Evolutionary conservation across 192 early-diverging fungal species (phyloP), one percentile per base, ranked within the genome.

Genomic region (Pilaira anomala): DNA sequence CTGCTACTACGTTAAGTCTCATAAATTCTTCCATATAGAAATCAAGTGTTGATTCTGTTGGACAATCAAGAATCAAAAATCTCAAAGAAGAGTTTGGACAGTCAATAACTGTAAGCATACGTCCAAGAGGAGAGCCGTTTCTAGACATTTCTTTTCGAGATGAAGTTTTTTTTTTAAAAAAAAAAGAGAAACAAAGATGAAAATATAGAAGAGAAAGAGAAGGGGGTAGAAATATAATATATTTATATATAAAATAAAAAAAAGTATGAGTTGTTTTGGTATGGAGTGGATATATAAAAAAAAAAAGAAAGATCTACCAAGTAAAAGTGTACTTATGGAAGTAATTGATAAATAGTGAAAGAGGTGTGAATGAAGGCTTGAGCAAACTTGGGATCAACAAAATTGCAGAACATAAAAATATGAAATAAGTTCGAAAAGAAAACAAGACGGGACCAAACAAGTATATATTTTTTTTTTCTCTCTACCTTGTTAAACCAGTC

Each of bases 51-150:
- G 81, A 80, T 63, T 87, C 83, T 11, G 91, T 91, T 5, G 94
- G 94, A 56, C 93, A 95, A 72, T 95, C 93, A 65, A 95, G 85
- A 67, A 96, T 92, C 48, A 96, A 77, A 68, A 96, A 96, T 12
- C 89, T 81, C 49, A 92, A 73, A 45, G 76, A 78, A n/a, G 69
- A 74, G 69, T 72, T 67, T 13, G 75, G 79, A 18, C 75, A 75
- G 45, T 87, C 82, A 48, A 90, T 81, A 28, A 83, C 49, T 5
- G 83, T 85, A 56, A 90, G 72, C 56, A 83, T 83, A 48, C 85
- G 77, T 36, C 85, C 72, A 40, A 90, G 56, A n/a, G 76, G 74
- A 1, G 74, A 67, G 18, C 58, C 41, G 33, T 58, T 49, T 58
- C 56, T 28, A 58, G 56, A 58, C 56, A 58, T 46, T 40, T 13